phyloP scores from a whole-genome alignment of 495 filamentous ascomycete species.

The Hypomontagnella submonticulosa region DNA sequence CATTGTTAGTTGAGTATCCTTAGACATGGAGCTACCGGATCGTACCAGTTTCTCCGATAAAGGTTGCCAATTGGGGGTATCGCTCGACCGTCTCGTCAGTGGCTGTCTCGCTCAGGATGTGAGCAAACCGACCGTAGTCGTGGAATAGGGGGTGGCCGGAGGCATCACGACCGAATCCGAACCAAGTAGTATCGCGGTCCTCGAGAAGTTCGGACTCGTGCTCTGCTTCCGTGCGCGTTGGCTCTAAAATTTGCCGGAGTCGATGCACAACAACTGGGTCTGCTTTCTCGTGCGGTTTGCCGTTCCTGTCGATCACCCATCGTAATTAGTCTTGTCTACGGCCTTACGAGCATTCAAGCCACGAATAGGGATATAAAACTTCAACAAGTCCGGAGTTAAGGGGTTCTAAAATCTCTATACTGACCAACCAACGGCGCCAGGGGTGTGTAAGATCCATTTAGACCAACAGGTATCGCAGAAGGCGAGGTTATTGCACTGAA shows the following conservation, averaged over 20 bases:
- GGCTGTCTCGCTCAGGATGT: conserved; percentile 53
- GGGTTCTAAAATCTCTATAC: conserved; percentile 44
- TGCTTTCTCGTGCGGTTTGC: conserved; percentile 50
- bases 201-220: conserved; percentile 46
- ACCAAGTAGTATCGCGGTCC: conserved; percentile 63
- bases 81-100: conserved; percentile 43
- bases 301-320: conserved; percentile 49
- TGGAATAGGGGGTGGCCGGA: conserved; percentile 49
- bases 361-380: conserved; percentile 25
- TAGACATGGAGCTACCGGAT: conserved; percentile 32
- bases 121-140: conserved; percentile 54
- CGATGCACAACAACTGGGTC: conserved; percentile 44
- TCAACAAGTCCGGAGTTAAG: conserved; percentile 35
- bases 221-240: conserved; percentile 40
- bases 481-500: conserved; percentile 56
- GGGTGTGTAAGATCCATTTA: conserved; percentile 51
- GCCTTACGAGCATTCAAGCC: conserved; percentile 25
- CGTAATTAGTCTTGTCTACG: conserved; percentile 46
- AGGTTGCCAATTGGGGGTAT: conserved; percentile 60
- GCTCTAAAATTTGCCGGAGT: conserved; percentile 48
- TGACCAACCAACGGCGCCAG: conserved; percentile 48
- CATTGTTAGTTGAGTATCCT: conserved; percentile 23
- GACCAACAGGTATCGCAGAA: conserved; percentile 54
- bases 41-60: conserved; percentile 61
- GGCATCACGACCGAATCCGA: conserved; percentile 54